A percentile compares a stretch with the other conserved stretches of the same genome.
phyloP scores from a whole-genome alignment of 1,284 basidiomycete species.

The Sphagnurus paluster region DNA sequence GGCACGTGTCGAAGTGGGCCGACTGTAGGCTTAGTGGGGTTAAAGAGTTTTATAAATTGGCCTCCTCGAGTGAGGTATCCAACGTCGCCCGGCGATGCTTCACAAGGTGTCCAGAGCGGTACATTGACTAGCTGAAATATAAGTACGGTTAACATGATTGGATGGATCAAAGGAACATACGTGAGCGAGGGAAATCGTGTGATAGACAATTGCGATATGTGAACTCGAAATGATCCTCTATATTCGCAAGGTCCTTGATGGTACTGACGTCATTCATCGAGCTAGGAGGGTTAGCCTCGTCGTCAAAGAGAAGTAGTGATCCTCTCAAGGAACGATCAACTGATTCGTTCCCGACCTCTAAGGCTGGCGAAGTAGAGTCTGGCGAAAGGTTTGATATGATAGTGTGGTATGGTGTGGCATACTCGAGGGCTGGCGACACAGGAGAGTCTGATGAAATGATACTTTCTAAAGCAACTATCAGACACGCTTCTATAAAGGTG shows the following conservation, averaged over 20 bases:
- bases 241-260: background rate
- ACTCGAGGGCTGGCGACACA: constrained; percentile 7
- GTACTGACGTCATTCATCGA: constrained; percentile 3
- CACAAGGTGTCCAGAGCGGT: constrained; percentile 68
- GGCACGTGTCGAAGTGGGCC: constrained; percentile 27
- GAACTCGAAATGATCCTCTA: constrained; percentile 7
- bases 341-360: no score
- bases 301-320: constrained; percentile 1
- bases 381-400: no score
- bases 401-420: constrained; percentile 9
- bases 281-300: background rate
- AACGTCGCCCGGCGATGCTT: constrained; percentile 62
- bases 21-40: constrained; percentile 50
- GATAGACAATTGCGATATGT: constrained; percentile 48
- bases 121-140: constrained; percentile 51
- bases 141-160: background rate
- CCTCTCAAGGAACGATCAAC: no score
- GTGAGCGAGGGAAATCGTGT: constrained; percentile 9
- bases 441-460: background rate
- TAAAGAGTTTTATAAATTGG: constrained; percentile 67
- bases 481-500: background rate
- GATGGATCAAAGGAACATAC: background rate
- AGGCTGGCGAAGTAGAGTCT: no score
- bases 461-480: background rate
- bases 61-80: constrained; percentile 68